Conservation (phyloP, 306 rosid genomes). For the Ceratonia siliqua region DNA sequence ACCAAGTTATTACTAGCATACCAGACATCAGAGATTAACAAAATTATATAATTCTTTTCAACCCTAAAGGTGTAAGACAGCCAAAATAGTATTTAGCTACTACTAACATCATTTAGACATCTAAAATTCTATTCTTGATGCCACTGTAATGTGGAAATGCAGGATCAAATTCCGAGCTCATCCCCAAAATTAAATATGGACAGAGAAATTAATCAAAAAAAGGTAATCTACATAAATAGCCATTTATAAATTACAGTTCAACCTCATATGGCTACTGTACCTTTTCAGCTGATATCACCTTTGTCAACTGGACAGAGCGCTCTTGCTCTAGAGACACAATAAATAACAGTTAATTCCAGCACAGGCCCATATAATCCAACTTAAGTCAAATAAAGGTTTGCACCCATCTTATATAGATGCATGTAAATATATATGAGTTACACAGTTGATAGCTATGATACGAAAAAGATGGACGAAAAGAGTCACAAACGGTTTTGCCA, state of each 20-base stretch:
- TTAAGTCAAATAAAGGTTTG: background rate
- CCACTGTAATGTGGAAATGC: background rate
- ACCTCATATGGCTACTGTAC: slow-evolving; percentile 38
- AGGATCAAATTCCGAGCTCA: background rate
- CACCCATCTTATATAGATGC: background rate
- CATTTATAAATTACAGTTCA: background rate
- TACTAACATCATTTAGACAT: slow-evolving; percentile 5
- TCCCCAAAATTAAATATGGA: background rate
- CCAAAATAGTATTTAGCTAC: background rate
- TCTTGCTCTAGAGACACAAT: slow-evolving; percentile 54
- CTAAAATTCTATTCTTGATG: slow-evolving; percentile 1
- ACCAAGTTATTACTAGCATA: slow-evolving; percentile 8
- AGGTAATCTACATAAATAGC: slow-evolving; percentile 9
- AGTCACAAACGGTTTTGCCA: background rate
- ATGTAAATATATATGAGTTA: background rate
- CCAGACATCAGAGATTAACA: slow-evolving; percentile 16
- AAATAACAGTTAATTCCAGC: slow-evolving; percentile 42
- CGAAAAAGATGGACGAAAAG: background rate
- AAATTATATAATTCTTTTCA: slow-evolving; percentile 11
- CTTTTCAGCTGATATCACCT: slow-evolving; percentile 57
- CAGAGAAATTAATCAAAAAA: slow-evolving; percentile 16
- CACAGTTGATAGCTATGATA: background rate
- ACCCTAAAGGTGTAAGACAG: slow-evolving; percentile 12
- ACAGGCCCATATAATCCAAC: background rate
- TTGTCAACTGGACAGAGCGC: slow-evolving; percentile 47